Evolutionary conservation across 139 green algal genomes (phyloP).

Genomic region (Coelastrella sp.): DNA sequence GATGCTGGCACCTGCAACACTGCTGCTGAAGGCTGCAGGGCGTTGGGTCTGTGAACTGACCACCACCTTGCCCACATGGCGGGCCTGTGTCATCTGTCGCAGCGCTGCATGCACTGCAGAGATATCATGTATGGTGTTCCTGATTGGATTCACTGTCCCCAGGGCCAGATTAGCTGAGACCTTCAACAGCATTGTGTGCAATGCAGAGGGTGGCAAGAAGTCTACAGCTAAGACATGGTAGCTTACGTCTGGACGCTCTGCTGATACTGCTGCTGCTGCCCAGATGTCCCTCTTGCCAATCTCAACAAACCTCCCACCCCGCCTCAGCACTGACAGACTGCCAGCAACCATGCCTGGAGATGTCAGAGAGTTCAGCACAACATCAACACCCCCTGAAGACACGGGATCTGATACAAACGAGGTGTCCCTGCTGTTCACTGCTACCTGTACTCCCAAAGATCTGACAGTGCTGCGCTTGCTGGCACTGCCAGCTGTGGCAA

Average conservation of each 20-base stretch:
- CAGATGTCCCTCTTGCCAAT: conserved; percentile 93
- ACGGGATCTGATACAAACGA: conserved; percentile 67
- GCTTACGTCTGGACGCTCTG: conserved; percentile 78
- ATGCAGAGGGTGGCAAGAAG: conserved; percentile 74
- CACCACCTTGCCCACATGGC: conserved; percentile 90
- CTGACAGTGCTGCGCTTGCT: conserved; percentile 77
- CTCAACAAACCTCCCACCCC: conserved; percentile 78
- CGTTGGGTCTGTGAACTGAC: conserved; percentile 44
- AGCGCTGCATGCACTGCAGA: conserved; percentile 61
- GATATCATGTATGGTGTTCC: conserved; percentile 58
- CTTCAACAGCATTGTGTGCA: conserved; percentile 55
- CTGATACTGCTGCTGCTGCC: conserved; percentile 62
- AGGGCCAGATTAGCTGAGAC: conserved; percentile 57
- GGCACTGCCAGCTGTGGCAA: conserved; percentile 79
- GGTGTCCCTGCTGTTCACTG: conserved; percentile 71
- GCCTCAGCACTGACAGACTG: conserved; percentile 64
- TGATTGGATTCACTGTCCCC: conserved; percentile 67
- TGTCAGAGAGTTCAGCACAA: conserved; percentile 84
- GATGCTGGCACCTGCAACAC: neutral
- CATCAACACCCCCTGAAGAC: conserved; percentile 19
- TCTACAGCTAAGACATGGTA: conserved; percentile 87
- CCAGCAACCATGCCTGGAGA: conserved; percentile 83
- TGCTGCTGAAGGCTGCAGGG: conserved; percentile 2
- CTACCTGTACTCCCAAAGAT: conserved; percentile 58
- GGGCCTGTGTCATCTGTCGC: conserved; percentile 78